Evolutionary conservation across 257 asterid species (phyloP), one percentile per base, ranked within the genome.

Genomic region (Solanum bulbocastanum): DNA sequence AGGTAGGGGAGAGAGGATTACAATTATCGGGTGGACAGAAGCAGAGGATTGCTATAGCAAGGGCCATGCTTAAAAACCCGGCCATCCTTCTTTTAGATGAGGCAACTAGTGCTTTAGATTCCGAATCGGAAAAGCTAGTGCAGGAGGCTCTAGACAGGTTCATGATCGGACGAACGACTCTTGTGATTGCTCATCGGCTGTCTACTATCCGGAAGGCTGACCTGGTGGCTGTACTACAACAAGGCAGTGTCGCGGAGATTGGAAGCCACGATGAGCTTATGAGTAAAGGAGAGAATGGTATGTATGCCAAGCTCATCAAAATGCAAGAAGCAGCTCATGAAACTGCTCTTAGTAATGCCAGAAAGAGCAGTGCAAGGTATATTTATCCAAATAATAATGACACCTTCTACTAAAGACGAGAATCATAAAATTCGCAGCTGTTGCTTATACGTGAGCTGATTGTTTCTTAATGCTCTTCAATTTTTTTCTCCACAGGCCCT

Each of bases 251-350:
- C 14, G 84, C 89, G 6, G 99, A 96, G 88, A 93, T 93, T 5
- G 99, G 99, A 88, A 91, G 96, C 4, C 99, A 96, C 3, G 98
- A 95, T 60, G 99, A 96, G 89, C 98, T 96, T 87, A 68, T 93
- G 86, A 87, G 91, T 30, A 94, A 93, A 86, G 99, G 99, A 49
- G 99, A 96, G 81, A 91, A 94, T 20, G 91, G 99, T 12, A 89
- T 93, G 36, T 96, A 95, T 58, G 95, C 98, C 18, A 96, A 94
- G 89, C 98, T 96, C 87, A 95, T 96, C 89, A 89, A 86, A 90
- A 93, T 96, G 98, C 99, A 96, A 90, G 99, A 96, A 93, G 94
- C 98, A 0, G 98, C 98, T 78, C 98, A 95, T 87, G 99, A 95
- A 92, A 93, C 96, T 8, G 94, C 98, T 27, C 86, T 93, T 72